Base-by-base conservation (phyloP, 352 stramenopile genomes). In the Plasmopara halstedii region DNA sequence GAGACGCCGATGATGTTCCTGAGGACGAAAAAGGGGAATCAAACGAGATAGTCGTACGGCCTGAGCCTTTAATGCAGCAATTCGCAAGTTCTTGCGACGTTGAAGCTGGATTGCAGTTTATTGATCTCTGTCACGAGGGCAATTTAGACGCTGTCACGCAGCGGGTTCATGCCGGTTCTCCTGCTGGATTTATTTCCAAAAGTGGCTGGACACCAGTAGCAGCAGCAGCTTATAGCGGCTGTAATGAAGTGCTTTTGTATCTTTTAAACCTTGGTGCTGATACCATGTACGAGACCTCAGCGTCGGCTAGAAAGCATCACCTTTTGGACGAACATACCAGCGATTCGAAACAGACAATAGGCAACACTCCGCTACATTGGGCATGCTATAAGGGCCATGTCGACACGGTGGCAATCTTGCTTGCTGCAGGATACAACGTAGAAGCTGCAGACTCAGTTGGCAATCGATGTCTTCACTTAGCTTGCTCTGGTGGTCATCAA, bases 321-420 rank as follows among this genome's bases (percentile, higher is more conserved):
- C 40, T 55, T 33, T 29, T 21, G 10, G 53, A 46, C 46, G 49
- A 38, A 26, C 19, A 46, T 36, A 33, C 34, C 19, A 53, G 13
- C 26, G 13, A 37, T 15, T 31, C 18, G 8, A 62, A 53, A 31
- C 48, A 53, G 15, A 33, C 38, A 13, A 53, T 35, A 9, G 57
- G 42, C 39, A 88, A 87, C 43, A 92, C 78, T 9, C 83, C 83
- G 9, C 55, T 94, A 29, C 83, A 94, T 46, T 94, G 83, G 83
- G 76, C 79, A n/a, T 83, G 75, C 59, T 94, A 94, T 60, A 83
- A 82, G 39, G 80, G 78, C 15, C 76, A 92, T 35, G 45, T 59
- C 25, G 62, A 84, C 50, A 70, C 86, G 19, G 73, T 88, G 17
- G 67, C 62, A 8, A 55, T 86, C 31, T 60, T 94, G 18, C 54